Evolutionary conservation across 1,284 basidiomycete genomes (phyloP).

Genomic region (Mycena sp.): DNA sequence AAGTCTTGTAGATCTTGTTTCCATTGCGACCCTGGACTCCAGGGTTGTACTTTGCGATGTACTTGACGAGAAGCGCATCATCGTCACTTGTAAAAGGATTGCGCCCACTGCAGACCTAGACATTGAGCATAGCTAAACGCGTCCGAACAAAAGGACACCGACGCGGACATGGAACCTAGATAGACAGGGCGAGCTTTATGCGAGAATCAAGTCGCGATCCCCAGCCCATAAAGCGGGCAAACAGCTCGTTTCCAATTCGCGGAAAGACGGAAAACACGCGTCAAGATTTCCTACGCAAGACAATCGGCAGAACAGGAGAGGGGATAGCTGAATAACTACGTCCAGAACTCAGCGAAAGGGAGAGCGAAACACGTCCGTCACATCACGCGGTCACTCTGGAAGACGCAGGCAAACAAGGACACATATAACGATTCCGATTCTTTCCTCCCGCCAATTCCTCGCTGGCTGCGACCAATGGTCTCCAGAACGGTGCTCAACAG

Average conservation of each 20-base stretch:
- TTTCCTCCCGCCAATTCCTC: too few relatives aligned
- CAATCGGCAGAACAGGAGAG: not conserved
- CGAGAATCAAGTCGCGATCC: constrained; percentile 1
- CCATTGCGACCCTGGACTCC: constrained; percentile 49
- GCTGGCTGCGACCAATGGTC: too few relatives aligned
- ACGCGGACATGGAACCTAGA: constrained; percentile 3
- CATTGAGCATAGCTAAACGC: not conserved
- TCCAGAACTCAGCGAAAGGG: not conserved
- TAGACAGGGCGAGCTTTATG: not conserved
- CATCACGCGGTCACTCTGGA: constrained; percentile 5
- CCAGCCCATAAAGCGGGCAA: not conserved
- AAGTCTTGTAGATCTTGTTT: constrained; percentile 49
- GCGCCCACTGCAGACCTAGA: constrained; percentile 22
- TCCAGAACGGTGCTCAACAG: constrained; percentile 26
- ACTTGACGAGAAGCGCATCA: constrained; percentile 50
- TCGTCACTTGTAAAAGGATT: constrained; percentile 47
- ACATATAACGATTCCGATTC: too few relatives aligned
- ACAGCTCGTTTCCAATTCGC: not conserved
- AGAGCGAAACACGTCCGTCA: not conserved
- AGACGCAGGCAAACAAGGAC: too few relatives aligned
- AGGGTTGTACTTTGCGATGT: constrained; percentile 51
- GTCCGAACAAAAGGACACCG: not conserved
- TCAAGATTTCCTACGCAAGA: not conserved
- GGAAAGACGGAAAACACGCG: not conserved
- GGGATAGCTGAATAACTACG: too few relatives aligned